phyloP scores from a whole-genome alignment of 2,329 filamentous ascomycete species.

The Trichoderma hamatum region DNA sequence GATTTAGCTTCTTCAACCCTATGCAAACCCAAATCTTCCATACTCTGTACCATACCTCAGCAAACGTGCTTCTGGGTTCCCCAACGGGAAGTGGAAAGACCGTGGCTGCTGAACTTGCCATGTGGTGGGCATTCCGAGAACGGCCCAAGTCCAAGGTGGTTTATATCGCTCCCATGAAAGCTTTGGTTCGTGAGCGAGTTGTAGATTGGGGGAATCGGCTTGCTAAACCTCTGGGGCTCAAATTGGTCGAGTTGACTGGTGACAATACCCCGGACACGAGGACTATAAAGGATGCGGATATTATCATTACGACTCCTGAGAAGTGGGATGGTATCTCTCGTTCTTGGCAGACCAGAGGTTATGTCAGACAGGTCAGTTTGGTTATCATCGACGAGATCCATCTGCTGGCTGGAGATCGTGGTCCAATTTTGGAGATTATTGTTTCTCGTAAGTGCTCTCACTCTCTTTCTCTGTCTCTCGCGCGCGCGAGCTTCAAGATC shows the following conservation, averaged over 20 bases:
- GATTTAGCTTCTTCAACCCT: slow-evolving; percentile 96
- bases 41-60: slow-evolving; percentile 86
- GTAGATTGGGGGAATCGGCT: slow-evolving; percentile 90
- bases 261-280: slow-evolving; percentile 97
- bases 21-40: slow-evolving; percentile 99
- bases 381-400: slow-evolving; percentile 99
- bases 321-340: slow-evolving; percentile 99
- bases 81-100: slow-evolving; percentile 98
- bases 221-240: slow-evolving; percentile 79
- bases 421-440: slow-evolving; percentile 97
- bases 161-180: slow-evolving; percentile 99
- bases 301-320: slow-evolving; percentile 98
- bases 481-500: neutral
- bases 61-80: slow-evolving; percentile 91
- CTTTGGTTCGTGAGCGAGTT: slow-evolving; percentile 91
- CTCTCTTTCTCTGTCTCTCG: too few species aligned
- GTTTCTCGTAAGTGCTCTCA: slow-evolving; percentile 58
- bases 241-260: slow-evolving; percentile 90
- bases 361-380: slow-evolving; percentile 90
- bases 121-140: slow-evolving; percentile 99
- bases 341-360: slow-evolving; percentile 97
- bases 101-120: slow-evolving; percentile 90
- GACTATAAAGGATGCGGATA: slow-evolving; percentile 92
- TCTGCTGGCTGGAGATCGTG: slow-evolving; percentile 91
- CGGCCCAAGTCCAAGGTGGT: slow-evolving; percentile 95